phyloP scores from a whole-genome alignment of 306 rosid genomes.

The Cicer bijugum region DNA sequence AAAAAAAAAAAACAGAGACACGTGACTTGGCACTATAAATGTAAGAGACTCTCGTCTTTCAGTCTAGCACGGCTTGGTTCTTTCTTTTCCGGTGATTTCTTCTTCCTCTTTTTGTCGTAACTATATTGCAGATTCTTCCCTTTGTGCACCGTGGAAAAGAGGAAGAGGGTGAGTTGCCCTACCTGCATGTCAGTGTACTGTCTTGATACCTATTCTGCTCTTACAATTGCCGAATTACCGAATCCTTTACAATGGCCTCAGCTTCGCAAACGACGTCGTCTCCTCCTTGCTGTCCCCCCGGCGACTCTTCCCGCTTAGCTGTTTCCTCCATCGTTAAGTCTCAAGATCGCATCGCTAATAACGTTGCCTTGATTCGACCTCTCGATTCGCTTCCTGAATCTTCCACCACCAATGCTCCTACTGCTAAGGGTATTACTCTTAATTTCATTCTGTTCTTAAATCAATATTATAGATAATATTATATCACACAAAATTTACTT shows the following conservation, averaged over 20 bases:
- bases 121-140: background rate
- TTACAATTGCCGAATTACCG: conserved; percentile 67
- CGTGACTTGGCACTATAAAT: conserved; percentile 5
- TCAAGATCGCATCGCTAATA: conserved; percentile 53
- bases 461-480: background rate
- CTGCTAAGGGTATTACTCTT: conserved; percentile 58
- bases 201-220: conserved; percentile 55
- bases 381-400: conserved; percentile 58
- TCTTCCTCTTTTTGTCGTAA: too few species aligned
- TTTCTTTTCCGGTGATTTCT: background rate
- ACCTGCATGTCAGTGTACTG: conserved; percentile 88
- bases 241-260: conserved; percentile 94
- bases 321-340: conserved; percentile 41
- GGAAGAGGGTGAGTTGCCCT: conserved; percentile 40
- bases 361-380: conserved; percentile 59
- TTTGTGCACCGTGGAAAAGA: conserved; percentile 41
- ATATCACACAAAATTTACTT: too few species aligned
- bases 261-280: conserved; percentile 79
- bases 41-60: background rate
- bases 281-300: conserved; percentile 46
- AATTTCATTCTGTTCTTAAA: background rate
- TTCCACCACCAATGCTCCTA: conserved; percentile 62
- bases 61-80: background rate
- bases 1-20: background rate
- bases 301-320: conserved; percentile 42